These are phyloP conservation scores for Phanerochaete sordida DNA, from an alignment of 768 basidiomycete genomes.

Conservation along the genomic window DNA sequence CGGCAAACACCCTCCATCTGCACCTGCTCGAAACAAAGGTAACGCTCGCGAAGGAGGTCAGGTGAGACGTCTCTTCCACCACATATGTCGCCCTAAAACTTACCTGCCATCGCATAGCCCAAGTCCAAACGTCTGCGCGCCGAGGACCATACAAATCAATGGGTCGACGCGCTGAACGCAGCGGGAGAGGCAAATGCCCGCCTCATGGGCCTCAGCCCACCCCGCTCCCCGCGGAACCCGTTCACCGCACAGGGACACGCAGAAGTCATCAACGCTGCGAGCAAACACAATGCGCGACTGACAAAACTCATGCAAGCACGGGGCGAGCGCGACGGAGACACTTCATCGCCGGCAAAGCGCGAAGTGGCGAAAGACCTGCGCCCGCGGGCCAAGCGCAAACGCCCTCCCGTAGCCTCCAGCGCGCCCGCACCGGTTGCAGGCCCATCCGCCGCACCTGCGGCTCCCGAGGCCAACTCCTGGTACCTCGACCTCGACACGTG, in stretches of 20 bases:
- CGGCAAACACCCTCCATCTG: background rate
- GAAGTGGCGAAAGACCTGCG: background rate
- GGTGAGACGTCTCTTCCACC: too few relatives aligned
- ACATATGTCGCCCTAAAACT: too few relatives aligned
- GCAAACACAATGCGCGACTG: background rate
- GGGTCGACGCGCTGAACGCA: background rate
- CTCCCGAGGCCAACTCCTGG: background rate
- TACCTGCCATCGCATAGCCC: too few relatives aligned
- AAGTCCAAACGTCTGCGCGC: too few relatives aligned
- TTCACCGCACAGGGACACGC: background rate
- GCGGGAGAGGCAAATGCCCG: background rate
- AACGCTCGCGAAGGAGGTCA: background rate
- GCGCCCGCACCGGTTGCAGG: too few relatives aligned
- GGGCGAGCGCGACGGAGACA: background rate
- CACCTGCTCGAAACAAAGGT: background rate
- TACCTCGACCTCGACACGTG: background rate
- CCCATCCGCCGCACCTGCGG: too few relatives aligned
- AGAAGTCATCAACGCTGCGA: background rate
- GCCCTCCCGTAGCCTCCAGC: background rate
- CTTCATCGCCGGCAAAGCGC: background rate
- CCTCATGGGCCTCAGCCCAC: background rate
- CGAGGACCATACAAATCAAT: background rate
- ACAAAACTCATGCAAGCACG: too few relatives aligned
- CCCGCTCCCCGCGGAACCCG: background rate
- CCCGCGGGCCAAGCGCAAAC: background rate